Conservation (phyloP, 257 asterid genomes). For the Perilla frutescens region DNA sequence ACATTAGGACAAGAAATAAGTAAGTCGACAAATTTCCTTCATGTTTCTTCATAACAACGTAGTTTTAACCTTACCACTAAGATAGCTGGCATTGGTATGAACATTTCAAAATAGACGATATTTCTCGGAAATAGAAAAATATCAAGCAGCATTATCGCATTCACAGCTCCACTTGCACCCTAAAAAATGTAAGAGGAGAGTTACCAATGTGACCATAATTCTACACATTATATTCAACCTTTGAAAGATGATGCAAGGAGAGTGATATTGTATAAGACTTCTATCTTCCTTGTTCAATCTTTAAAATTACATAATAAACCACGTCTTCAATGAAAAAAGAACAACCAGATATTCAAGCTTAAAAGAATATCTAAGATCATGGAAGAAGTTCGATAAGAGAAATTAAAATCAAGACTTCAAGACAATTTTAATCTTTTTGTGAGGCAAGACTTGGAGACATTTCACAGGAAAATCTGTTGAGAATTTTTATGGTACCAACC, state of each 20-base stretch:
- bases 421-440: not conserved
- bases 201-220: slow-evolving; percentile 24
- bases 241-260: slow-evolving; percentile 4
- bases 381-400: not conserved
- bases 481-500: too few species aligned
- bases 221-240: slow-evolving; percentile 13
- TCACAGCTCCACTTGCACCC: slow-evolving; percentile 99
- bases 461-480: not conserved
- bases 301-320: not conserved
- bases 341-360: not conserved
- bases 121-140: slow-evolving; percentile 76
- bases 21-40: slow-evolving; percentile 8
- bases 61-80: slow-evolving; percentile 54
- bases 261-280: not conserved
- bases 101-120: slow-evolving; percentile 58
- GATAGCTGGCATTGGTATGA: slow-evolving; percentile 87
- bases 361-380: slow-evolving; percentile 11
- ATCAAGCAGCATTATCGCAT: slow-evolving; percentile 87
- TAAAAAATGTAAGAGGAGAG: slow-evolving; percentile 35
- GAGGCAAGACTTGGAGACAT: not conserved
- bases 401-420: not conserved
- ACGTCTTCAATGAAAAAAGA: not conserved
- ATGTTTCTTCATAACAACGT: not conserved
- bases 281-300: not conserved
- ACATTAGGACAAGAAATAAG: slow-evolving; percentile 24